A percentile compares a stretch with the other conserved stretches of the same genome.
phyloP scores from a whole-genome alignment of 2,329 filamentous ascomycete genomes.

The Cephalotrichum gorgonifer region DNA sequence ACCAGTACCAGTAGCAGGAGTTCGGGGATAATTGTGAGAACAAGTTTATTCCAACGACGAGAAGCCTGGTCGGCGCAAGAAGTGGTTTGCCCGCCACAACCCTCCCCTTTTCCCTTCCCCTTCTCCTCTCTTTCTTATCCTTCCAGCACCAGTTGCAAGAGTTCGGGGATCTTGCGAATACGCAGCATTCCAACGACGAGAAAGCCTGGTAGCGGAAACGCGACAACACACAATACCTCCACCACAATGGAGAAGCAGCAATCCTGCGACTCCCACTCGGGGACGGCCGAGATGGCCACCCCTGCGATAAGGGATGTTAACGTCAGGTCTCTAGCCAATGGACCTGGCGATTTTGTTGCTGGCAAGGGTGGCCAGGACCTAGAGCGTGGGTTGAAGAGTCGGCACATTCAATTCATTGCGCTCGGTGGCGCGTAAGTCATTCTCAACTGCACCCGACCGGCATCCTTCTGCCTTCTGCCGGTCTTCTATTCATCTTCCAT shows the following conservation, averaged over 20 bases:
- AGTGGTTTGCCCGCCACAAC: no score
- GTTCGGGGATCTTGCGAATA: background rate
- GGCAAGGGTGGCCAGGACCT: slow-evolving; percentile 34
- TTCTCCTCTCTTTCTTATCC: no score
- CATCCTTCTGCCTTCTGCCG: background rate
- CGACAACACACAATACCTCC: background rate
- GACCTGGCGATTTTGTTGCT: slow-evolving; percentile 14
- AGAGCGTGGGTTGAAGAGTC: slow-evolving; percentile 45
- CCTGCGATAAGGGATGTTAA: slow-evolving; percentile 9
- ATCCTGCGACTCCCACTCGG: background rate
- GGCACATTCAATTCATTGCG: slow-evolving; percentile 51
- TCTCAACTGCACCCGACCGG: no score
- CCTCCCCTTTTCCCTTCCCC: no score
- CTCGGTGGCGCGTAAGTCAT: slow-evolving; percentile 31
- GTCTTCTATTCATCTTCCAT: background rate
- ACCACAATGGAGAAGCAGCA: background rate
- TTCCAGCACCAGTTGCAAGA: no score
- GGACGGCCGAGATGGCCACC: background rate
- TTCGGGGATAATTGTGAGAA: no score
- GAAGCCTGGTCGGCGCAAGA: no score
- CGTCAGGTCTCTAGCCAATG: slow-evolving; percentile 10
- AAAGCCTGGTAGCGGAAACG: no score
- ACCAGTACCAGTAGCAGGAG: no score
- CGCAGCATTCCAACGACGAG: background rate
- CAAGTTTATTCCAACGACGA: no score